Percentiles rank a stretch among this genome's conserved stretches.
phyloP scores from a whole-genome alignment of 2,329 filamentous ascomycete genomes.

The Pestalotiopsis sp. region DNA sequence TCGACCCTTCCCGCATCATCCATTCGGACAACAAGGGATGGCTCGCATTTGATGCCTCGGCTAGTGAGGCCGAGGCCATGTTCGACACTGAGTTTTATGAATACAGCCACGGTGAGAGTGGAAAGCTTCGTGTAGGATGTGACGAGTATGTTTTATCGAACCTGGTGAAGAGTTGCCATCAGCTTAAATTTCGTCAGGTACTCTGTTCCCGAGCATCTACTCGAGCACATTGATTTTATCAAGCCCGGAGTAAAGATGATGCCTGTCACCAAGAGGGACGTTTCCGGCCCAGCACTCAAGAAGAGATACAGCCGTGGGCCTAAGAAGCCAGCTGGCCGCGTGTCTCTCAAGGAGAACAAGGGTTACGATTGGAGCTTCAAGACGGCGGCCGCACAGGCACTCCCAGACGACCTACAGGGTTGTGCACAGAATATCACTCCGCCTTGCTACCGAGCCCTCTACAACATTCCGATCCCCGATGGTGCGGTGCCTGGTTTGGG shows the following conservation, averaged over 20 bases:
- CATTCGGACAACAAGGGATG: conserved; percentile 33
- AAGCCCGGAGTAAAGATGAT: conserved; percentile 47
- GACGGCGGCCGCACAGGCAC: neutral
- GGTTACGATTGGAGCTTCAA: conserved; percentile 17
- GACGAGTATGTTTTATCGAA: conserved; percentile 13
- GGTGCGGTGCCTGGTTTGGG: conserved; percentile 22
- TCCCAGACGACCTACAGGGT: conserved; percentile 16
- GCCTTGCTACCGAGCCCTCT: conserved; percentile 19
- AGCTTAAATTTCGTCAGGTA: conserved; percentile 22
- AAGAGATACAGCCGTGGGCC: conserved; percentile 17
- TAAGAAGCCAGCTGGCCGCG: conserved; percentile 3
- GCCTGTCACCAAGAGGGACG: neutral
- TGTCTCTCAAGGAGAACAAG: conserved; percentile 14
- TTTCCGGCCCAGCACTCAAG: conserved; percentile 1
- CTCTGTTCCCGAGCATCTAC: conserved; percentile 30
- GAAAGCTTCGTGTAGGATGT: neutral
- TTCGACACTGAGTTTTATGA: conserved; percentile 37
- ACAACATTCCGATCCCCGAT: conserved; percentile 24
- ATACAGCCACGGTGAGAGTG: conserved; percentile 30
- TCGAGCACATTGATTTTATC: conserved; percentile 48
- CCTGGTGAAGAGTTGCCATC: conserved; percentile 18
- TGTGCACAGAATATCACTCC: conserved; percentile 4
- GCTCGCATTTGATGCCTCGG: conserved; percentile 38
- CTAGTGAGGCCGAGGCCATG: conserved; percentile 35
- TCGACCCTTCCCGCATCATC: conserved; percentile 24